These are phyloP conservation scores for Xerophyta viscosa DNA, from an alignment of 106 monocot species.

Conservation along the genomic window DNA sequence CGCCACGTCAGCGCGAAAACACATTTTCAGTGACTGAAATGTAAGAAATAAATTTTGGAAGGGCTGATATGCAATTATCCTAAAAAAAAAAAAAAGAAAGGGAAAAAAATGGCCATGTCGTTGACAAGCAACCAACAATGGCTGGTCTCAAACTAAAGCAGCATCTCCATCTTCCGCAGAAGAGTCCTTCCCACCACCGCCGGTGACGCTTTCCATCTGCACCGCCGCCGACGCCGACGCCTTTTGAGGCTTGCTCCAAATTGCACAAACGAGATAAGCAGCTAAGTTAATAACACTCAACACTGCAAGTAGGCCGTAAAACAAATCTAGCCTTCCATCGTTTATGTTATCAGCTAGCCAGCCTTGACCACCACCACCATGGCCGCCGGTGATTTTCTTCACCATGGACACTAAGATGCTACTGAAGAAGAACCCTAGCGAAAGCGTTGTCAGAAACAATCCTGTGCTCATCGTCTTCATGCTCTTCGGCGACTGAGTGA, in stretches of 20 bases:
- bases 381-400: slow-evolving; percentile 32
- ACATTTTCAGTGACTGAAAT: no score
- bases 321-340: slow-evolving; percentile 62
- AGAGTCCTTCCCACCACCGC: no score
- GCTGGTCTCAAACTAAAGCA: neutral
- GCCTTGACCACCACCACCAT: slow-evolving; percentile 6
- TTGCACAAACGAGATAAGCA: slow-evolving; percentile 33
- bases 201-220: slow-evolving; percentile 4
- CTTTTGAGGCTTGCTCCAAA: slow-evolving; percentile 16
- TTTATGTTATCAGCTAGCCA: slow-evolving; percentile 80
- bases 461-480: slow-evolving; percentile 98
- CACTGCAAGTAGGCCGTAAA: slow-evolving; percentile 64
- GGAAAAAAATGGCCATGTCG: no score
- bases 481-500: slow-evolving; percentile 63
- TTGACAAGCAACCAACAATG: neutral
- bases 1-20: no score
- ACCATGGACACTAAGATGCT: slow-evolving; percentile 51
- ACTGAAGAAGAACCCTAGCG: slow-evolving; percentile 90
- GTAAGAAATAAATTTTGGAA: no score
- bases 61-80: no score
- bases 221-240: neutral
- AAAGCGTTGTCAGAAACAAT: slow-evolving; percentile 59
- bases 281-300: slow-evolving; percentile 44
- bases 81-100: no score
- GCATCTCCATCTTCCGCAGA: no score